These are phyloP conservation scores for Leptographium radiaticola DNA, from an alignment of 2,329 filamentous ascomycete species.

Conservation along the genomic window DNA sequence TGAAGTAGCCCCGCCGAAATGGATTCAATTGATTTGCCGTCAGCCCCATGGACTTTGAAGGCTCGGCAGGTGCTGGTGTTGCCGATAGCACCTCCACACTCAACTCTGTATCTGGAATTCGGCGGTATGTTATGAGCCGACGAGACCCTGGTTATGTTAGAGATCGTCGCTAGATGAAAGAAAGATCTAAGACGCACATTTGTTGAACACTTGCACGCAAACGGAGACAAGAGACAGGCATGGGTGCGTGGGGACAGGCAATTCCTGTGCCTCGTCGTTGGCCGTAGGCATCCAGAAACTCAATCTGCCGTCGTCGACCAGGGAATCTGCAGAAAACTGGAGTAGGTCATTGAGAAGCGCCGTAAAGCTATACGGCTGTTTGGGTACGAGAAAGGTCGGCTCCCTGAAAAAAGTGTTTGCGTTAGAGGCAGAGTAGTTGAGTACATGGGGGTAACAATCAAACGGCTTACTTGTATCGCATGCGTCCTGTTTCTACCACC, in stretches of 20 bases:
- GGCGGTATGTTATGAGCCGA: constrained; percentile 72
- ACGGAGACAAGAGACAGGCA: constrained; percentile 59
- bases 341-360: constrained; percentile 86
- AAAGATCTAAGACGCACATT: constrained; percentile 41
- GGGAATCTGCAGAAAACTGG: constrained; percentile 60
- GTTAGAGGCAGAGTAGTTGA: not conserved
- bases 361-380: constrained; percentile 81
- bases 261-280: constrained; percentile 63
- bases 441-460: not conserved
- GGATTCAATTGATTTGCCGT: constrained; percentile 48
- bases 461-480: constrained; percentile 50
- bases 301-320: constrained; percentile 68
- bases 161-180: not conserved
- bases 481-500: constrained; percentile 55
- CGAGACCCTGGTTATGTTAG: constrained; percentile 54
- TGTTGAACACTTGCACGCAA: constrained; percentile 80
- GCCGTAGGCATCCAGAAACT: constrained; percentile 97
- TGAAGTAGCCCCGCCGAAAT: constrained; percentile 47
- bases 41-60: constrained; percentile 24
- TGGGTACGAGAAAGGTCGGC: constrained; percentile 68
- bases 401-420: not conserved
- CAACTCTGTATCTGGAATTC: constrained; percentile 48
- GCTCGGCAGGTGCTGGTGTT: constrained; percentile 15
- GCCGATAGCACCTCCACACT: constrained; percentile 26
- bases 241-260: constrained; percentile 65